Base-by-base conservation (phyloP, 495 filamentous ascomycete species). In the Hypoxylon lienhwacheense region DNA sequence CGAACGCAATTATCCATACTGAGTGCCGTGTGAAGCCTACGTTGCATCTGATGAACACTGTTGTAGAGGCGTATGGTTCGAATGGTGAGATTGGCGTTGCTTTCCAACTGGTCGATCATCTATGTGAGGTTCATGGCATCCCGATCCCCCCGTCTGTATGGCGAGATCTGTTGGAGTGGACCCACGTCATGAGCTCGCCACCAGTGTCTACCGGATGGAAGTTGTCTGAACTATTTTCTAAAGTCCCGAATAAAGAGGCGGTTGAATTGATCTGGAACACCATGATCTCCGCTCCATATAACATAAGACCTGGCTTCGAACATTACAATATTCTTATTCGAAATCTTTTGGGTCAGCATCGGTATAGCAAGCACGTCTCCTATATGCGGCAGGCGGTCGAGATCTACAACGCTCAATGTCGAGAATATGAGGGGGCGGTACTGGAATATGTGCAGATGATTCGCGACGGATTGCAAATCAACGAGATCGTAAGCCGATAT, bases 81-180 rank as follows among this genome's bases (percentile, higher is more conserved):
- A 71, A 70, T 22, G 59, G 53, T 0, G 67, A 73, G 55, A 66
- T 73, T 7, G 16, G 36, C 1, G 14, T 49, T 19, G 70, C 68
- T 4, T 33, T 67, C 11, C 59, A 63, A 47, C 26, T 75, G 11
- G 47, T 70, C 17, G 61, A 69, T 33, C 39, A 58, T 28, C 29
- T 73, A 28, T 68, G 66, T 5, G 44, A 39, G 5, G 44, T 7
- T 0, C 65, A 66, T 21, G 8, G 34, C n/a, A 64, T 75, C 8
- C 39, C 50, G 2, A 65, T 75, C 14, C 45, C 72, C 1, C 25
- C 25, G 1, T 25, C 47, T 7, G 35, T 66, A 24, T 73, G 72
- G 72, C 60, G 57, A 19, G 55, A 63, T 1, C 48, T 75, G 6
- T 46, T 75, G 11, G 59, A 68, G 32, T 73, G 71, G 72, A 55